Evolutionary conservation across 2,329 filamentous ascomycete species (phyloP).

Genomic region (Talaromyces funiculosus): DNA sequence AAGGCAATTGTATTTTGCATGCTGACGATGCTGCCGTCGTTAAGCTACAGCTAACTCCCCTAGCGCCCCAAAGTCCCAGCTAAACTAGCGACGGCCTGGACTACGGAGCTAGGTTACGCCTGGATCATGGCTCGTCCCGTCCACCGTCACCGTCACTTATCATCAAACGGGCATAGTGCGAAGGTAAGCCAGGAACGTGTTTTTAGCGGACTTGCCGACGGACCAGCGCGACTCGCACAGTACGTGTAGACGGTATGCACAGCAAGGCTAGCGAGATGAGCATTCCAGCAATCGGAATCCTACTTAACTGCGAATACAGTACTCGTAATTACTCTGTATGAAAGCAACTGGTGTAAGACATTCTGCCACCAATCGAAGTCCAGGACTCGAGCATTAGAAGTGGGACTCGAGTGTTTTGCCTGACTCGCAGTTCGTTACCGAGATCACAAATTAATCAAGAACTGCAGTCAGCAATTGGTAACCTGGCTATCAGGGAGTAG

Average conservation of each 20-base stretch:
- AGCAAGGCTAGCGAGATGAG: background rate
- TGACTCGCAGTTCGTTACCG: background rate
- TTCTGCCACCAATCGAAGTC: background rate
- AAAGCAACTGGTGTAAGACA: background rate
- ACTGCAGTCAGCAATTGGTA: background rate
- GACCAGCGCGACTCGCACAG: background rate
- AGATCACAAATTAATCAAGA: background rate
- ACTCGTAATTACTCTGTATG: background rate
- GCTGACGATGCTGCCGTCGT: background rate
- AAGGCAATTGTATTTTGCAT: background rate
- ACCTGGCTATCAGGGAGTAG: background rate
- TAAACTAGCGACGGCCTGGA: background rate
- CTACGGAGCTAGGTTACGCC: constrained; percentile 8
- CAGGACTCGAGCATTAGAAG: background rate
- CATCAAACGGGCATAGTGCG: constrained; percentile 10
- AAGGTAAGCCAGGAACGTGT: constrained; percentile 17
- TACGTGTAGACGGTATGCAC: background rate
- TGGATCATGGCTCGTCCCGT: constrained; percentile 11
- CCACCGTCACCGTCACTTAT: background rate
- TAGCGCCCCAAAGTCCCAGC: background rate
- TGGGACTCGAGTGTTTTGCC: background rate
- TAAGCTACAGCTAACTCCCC: constrained; percentile 5
- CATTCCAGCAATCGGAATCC: background rate
- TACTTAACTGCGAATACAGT: no score
- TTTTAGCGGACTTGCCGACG: background rate